Conservation (phyloP, 2,329 filamentous ascomycete species). For the Coniella vitis region DNA sequence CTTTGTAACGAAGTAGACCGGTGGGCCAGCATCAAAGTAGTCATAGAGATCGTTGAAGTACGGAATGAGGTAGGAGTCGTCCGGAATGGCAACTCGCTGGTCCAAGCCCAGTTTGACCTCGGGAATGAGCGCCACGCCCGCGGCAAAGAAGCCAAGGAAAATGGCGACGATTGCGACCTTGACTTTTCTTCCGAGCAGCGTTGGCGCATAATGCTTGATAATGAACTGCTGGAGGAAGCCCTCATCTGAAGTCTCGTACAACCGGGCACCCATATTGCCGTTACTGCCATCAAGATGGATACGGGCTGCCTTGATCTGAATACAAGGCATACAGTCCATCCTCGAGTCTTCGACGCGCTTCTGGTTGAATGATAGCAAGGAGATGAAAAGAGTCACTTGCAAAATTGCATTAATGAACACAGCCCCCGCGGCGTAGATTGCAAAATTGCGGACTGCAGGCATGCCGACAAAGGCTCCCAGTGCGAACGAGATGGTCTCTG, state of each 20-base stretch:
- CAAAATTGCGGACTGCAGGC: constrained; percentile 97
- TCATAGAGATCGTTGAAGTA: constrained; percentile 96
- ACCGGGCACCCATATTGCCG: constrained; percentile 49
- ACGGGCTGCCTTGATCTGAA: constrained; percentile 70
- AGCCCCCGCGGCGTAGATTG: constrained; percentile 89
- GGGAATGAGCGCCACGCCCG: constrained; percentile 77
- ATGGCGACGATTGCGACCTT: constrained; percentile 71
- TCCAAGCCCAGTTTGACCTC: constrained; percentile 82
- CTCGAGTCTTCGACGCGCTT: constrained; percentile 79
- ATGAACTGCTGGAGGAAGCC: constrained; percentile 81
- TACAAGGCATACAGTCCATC: constrained; percentile 86
- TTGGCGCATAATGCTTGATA: constrained; percentile 79
- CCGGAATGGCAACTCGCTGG: constrained; percentile 88
- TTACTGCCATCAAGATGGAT: constrained; percentile 58
- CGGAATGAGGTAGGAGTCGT: constrained; percentile 87
- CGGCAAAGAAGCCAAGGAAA: constrained; percentile 83
- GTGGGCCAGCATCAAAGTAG: constrained; percentile 86
- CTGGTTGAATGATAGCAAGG: constrained; percentile 86
- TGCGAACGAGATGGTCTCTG: constrained; percentile 89
- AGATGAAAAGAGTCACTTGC: constrained; percentile 95
- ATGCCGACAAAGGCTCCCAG: constrained; percentile 92
- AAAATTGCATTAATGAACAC: constrained; percentile 96
- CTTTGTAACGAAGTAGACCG: constrained; percentile 90
- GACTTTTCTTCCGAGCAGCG: constrained; percentile 69
- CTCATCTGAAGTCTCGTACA: constrained; percentile 75